Evolutionary conservation across 106 monocot genomes (phyloP).

Genomic region (Allium cepa): DNA sequence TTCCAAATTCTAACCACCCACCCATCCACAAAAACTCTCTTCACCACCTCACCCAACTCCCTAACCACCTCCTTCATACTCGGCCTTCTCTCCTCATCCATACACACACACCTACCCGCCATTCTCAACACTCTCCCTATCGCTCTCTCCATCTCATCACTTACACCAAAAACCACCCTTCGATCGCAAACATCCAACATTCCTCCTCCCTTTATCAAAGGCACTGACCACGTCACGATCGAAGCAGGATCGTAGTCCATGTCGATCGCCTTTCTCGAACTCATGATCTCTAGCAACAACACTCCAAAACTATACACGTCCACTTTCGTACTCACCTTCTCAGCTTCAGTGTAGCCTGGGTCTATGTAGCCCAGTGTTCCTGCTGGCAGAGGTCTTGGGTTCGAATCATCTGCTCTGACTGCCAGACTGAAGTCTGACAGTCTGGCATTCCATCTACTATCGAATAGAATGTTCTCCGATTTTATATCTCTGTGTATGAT

Average conservation of each 20-base stretch:
- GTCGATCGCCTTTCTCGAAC: slow-evolving; percentile 54
- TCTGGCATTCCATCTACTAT: slow-evolving; percentile 33
- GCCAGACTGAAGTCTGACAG: slow-evolving; percentile 88
- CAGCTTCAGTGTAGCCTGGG: slow-evolving; percentile 48
- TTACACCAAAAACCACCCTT: slow-evolving; percentile 11
- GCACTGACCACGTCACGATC: slow-evolving; percentile 54
- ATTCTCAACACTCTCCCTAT: slow-evolving; percentile 28
- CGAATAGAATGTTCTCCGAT: slow-evolving; percentile 66
- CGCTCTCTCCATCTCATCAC: slow-evolving; percentile 9
- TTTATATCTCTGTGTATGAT: slow-evolving; percentile 88
- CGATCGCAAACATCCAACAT: slow-evolving; percentile 28
- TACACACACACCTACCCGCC: slow-evolving; percentile 47
- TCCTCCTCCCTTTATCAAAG: slow-evolving; percentile 18
- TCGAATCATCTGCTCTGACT: slow-evolving; percentile 6
- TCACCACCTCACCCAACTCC: slow-evolving; percentile 32
- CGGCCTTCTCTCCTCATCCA: slow-evolving; percentile 33
- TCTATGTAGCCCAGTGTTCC: slow-evolving; percentile 91
- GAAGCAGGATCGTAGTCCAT: slow-evolving; percentile 26
- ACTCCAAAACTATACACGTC: slow-evolving; percentile 96
- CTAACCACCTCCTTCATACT: slow-evolving; percentile 49
- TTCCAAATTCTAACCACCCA: slow-evolving; percentile 23
- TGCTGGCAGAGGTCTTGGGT: slow-evolving; percentile 21
- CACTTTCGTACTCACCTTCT: slow-evolving; percentile 31
- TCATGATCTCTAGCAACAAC: slow-evolving; percentile 65
- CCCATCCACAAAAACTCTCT: neutral